These are phyloP conservation scores for Verruconis gallopava DNA, from an alignment of 2,329 filamentous ascomycete species.

Conservation along the genomic window DNA sequence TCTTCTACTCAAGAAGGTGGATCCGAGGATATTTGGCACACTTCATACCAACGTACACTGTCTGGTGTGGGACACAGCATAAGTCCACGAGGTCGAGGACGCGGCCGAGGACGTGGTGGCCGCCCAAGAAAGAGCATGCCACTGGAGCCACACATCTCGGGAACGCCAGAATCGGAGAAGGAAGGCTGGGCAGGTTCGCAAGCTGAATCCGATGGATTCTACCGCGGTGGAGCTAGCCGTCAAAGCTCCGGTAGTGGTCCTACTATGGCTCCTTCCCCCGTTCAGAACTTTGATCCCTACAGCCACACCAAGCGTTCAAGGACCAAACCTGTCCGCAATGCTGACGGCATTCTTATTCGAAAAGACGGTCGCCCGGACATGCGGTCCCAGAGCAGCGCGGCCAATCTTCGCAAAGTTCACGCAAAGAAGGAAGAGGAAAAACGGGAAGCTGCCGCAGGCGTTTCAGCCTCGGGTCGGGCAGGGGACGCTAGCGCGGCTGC, in stretches of 20 bases:
- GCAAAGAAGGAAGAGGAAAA: conserved; percentile 31
- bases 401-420: conserved; percentile 38
- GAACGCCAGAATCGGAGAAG: conserved; percentile 30
- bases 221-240: conserved; percentile 19
- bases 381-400: conserved; percentile 39
- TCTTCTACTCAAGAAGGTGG: conserved; percentile 6
- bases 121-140: conserved; percentile 25
- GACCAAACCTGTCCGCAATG: conserved; percentile 37
- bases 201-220: conserved; percentile 23
- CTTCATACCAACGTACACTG: conserved; percentile 3
- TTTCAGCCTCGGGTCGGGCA: not conserved
- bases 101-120: conserved; percentile 26
- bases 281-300: conserved; percentile 19
- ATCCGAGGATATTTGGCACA: conserved; percentile 10
- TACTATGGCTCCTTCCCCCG: conserved; percentile 8
- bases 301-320: conserved; percentile 34
- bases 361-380: conserved; percentile 40
- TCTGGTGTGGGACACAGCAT: not conserved
- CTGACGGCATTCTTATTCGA: conserved; percentile 37
- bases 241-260: conserved; percentile 20
- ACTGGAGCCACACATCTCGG: conserved; percentile 16
- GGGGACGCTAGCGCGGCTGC: not conserved
- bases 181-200: conserved; percentile 25
- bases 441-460: not conserved
- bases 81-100: conserved; percentile 14